Evolutionary conservation across 2,329 filamentous ascomycete genomes (phyloP).

Genomic region (Aspergillus arachidicola): DNA sequence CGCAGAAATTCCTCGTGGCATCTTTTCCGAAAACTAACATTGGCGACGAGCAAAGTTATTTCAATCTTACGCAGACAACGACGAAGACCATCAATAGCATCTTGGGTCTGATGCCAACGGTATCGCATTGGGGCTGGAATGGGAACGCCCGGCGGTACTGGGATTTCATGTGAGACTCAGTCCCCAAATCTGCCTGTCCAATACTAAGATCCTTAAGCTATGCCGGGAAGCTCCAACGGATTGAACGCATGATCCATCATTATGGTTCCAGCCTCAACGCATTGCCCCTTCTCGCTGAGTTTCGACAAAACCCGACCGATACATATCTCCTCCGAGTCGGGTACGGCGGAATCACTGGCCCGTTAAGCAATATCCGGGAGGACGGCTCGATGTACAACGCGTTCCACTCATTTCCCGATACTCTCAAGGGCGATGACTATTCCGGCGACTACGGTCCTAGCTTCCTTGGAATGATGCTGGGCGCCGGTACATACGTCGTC

Average conservation of each 20-base stretch:
- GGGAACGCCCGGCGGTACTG: slow-evolving; percentile 64
- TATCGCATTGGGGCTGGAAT: slow-evolving; percentile 65
- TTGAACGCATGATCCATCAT: slow-evolving; percentile 60
- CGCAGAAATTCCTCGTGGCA: background rate
- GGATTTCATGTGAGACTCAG: slow-evolving; percentile 52
- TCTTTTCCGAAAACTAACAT: background rate
- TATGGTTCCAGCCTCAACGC: slow-evolving; percentile 63
- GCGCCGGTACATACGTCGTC: slow-evolving; percentile 35
- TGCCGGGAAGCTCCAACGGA: slow-evolving; percentile 44
- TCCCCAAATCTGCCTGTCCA: background rate
- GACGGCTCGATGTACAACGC: slow-evolving; percentile 59
- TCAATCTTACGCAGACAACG: slow-evolving; percentile 50
- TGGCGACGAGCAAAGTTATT: slow-evolving; percentile 42
- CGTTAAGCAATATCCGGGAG: slow-evolving; percentile 58
- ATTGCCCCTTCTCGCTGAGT: slow-evolving; percentile 56
- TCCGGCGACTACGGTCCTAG: slow-evolving; percentile 61
- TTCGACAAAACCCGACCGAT: slow-evolving; percentile 36
- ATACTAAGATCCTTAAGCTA: slow-evolving; percentile 28
- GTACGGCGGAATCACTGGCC: slow-evolving; percentile 57
- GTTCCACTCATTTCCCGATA: slow-evolving; percentile 61
- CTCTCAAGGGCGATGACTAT: slow-evolving; percentile 59
- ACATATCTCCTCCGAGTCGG: slow-evolving; percentile 57
- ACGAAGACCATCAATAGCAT: slow-evolving; percentile 59
- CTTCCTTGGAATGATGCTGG: slow-evolving; percentile 56
- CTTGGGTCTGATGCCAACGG: slow-evolving; percentile 59